These are phyloP conservation scores for Wickerhamiella dianesei DNA, from an alignment of 805 yeast species.

Conservation along the genomic window DNA sequence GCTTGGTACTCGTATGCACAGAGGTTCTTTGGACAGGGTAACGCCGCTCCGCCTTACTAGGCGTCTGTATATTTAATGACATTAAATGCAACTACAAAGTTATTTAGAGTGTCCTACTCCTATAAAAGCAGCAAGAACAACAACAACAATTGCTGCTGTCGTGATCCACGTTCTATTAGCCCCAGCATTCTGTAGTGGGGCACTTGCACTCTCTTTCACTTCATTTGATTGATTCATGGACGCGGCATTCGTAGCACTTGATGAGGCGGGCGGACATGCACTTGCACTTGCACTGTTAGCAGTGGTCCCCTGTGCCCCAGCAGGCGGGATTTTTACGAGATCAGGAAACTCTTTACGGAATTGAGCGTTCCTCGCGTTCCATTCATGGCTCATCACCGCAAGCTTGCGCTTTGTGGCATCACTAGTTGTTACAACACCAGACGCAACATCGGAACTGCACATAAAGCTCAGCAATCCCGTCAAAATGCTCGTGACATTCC, in stretches of 20 bases:
- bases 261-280: too few species aligned
- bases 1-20: not conserved
- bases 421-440: conserved; percentile 58
- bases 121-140: not conserved
- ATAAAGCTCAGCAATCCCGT: conserved; percentile 75
- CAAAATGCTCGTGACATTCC: conserved; percentile 81
- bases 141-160: not conserved
- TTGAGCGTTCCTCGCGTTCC: conserved; percentile 36
- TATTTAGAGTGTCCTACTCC: not conserved
- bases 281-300: too few species aligned
- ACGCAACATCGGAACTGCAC: conserved; percentile 70
- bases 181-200: too few species aligned
- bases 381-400: conserved; percentile 46
- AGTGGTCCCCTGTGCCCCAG: too few species aligned
- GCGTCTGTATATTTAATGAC: not conserved
- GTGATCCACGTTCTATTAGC: not conserved
- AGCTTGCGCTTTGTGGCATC: conserved; percentile 41
- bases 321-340: not conserved
- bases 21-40: not conserved
- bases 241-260: too few species aligned
- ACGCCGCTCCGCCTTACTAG: conserved; percentile 1
- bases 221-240: not conserved
- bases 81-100: not conserved
- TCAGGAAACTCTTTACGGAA: conserved; percentile 62
- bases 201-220: too few species aligned